phyloP scores from a whole-genome alignment of 306 rosid genomes.

The Luffa acutangula region DNA sequence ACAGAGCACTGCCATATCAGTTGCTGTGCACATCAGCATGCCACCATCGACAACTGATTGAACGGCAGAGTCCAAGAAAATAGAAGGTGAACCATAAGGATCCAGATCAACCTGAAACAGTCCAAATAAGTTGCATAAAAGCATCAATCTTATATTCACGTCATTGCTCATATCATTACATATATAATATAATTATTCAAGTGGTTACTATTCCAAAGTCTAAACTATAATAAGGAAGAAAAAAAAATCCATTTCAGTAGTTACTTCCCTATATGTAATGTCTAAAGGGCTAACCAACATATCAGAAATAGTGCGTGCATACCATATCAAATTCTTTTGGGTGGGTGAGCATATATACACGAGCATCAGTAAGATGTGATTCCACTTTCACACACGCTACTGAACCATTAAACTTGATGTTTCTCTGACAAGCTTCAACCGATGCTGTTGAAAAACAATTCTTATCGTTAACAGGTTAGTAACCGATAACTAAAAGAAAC shows the following conservation, averaged over 20 bases:
- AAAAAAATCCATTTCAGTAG: neutral
- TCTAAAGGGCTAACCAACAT: neutral
- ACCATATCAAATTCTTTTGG: slow-evolving; percentile 95
- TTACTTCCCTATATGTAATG: neutral
- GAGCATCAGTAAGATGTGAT: slow-evolving; percentile 93
- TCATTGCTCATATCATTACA: neutral
- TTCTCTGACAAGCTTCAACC: slow-evolving; percentile 89
- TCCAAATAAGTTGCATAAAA: neutral
- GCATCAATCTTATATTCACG: neutral
- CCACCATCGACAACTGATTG: slow-evolving; percentile 98
- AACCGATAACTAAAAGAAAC: neutral
- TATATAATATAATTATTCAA: neutral
- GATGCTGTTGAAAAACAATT: slow-evolving; percentile 40
- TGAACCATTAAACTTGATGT: slow-evolving; percentile 95
- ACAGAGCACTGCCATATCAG: slow-evolving; percentile 96
- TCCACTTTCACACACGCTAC: slow-evolving; percentile 79
- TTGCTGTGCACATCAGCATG: slow-evolving; percentile 94
- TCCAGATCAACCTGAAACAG: slow-evolving; percentile 91
- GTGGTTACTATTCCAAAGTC: neutral
- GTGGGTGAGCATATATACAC: slow-evolving; percentile 87
- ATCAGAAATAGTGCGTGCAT: slow-evolving; percentile 20
- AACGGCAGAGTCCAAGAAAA: slow-evolving; percentile 93
- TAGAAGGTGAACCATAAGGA: slow-evolving; percentile 95
- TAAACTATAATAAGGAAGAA: neutral
- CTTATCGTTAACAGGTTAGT: slow-evolving; percentile 11